Percentiles rank a stretch among this genome's conserved stretches.
Evolutionary conservation across 78 protist genomes (phyloP).

Genomic region (Salpingoeca rosetta): DNA sequence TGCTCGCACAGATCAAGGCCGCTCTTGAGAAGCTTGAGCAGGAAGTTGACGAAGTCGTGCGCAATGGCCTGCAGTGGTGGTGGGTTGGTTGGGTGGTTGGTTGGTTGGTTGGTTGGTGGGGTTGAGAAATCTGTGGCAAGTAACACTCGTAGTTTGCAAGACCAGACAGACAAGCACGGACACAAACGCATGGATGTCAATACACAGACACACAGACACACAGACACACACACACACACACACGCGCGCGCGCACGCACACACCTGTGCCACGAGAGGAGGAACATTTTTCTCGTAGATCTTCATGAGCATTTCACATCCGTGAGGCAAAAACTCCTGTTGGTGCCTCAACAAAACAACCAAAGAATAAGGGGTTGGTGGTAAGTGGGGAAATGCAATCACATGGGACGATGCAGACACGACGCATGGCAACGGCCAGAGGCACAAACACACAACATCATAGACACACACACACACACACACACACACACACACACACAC

Average conservation of each 20-base stretch:
- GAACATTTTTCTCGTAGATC: too few relatives aligned
- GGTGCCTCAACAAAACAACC: too few relatives aligned
- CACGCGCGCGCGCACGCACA: neutral
- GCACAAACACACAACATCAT: neutral
- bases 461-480: neutral
- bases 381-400: too few relatives aligned
- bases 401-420: too few relatives aligned
- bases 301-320: too few relatives aligned
- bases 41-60: neutral
- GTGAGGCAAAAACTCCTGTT: too few relatives aligned
- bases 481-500: neutral
- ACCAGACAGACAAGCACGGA: slow-evolving; percentile 6
- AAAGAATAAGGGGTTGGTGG: too few relatives aligned
- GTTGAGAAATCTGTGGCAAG: too few relatives aligned
- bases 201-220: slow-evolving; percentile 15
- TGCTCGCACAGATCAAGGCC: neutral
- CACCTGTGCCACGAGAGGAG: too few relatives aligned
- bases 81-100: too few relatives aligned
- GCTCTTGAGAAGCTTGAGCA: neutral
- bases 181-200: neutral
- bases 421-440: neutral
- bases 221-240: slow-evolving; percentile 8
- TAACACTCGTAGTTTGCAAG: too few relatives aligned
- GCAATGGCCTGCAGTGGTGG: neutral
- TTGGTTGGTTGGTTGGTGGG: too few relatives aligned